phyloP scores from a whole-genome alignment of 257 asterid species.

The Jacaranda mimosifolia region DNA sequence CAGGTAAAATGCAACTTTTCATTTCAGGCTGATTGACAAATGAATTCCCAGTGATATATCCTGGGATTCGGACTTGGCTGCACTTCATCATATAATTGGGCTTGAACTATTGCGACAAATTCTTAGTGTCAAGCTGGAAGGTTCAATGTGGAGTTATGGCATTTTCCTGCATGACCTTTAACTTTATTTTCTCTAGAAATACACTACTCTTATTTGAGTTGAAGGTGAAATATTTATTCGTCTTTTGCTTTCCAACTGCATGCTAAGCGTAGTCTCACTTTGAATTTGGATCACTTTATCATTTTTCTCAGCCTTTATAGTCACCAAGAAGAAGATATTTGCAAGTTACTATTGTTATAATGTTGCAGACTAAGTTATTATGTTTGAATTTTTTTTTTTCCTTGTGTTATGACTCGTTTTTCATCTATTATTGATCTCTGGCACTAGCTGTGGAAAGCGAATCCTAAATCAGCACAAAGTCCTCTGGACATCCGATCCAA shows the following conservation, averaged over 20 bases:
- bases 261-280: background rate
- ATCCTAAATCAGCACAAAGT: conserved; percentile 54
- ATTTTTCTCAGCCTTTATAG: background rate
- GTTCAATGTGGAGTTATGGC: too few relatives aligned
- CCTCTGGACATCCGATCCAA: conserved; percentile 57
- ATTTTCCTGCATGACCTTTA: too few relatives aligned
- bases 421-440: background rate
- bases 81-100: too few relatives aligned
- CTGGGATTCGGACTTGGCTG: too few relatives aligned
- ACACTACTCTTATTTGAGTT: conserved; percentile 35
- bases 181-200: too few relatives aligned
- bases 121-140: too few relatives aligned
- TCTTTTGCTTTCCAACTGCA: too few relatives aligned
- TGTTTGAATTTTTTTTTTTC: background rate
- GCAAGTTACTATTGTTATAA: too few relatives aligned
- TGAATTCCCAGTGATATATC: conserved; percentile 21
- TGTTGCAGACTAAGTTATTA: background rate
- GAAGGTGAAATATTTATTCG: too few relatives aligned
- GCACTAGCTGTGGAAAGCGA: conserved; percentile 70
- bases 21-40: background rate
- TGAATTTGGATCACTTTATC: background rate
- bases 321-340: background rate
- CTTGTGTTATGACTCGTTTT: background rate
- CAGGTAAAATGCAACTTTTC: conserved; percentile 58
- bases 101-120: too few relatives aligned